Evolutionary conservation across 1,139 yeast species (phyloP), one percentile per base, ranked within the genome.

Genomic region (Pichia sp.): DNA sequence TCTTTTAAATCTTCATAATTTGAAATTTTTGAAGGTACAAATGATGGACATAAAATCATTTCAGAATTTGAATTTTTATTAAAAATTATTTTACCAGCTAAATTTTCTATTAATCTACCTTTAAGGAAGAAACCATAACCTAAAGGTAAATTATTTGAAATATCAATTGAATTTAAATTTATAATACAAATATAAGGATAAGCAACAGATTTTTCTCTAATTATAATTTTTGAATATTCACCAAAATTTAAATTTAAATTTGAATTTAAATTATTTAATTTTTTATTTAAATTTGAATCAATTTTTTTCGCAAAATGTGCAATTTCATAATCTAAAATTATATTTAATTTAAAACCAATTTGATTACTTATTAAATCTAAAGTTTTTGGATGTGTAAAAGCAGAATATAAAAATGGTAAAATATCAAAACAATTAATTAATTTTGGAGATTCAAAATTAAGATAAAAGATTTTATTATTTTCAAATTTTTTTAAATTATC

Each of bases 61-160:
- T 56, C 54, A 38, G 30, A 50, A 9, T 42, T 32, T 1, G 44
- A 43, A 3, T 45, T 43, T 26, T 41, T 42, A 33, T 40, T 40
- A 5, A 36, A 34, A 4, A 44, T 34, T 11, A 55, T 55, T 30
- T 33, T 54, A 38, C 76, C 73, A 1, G 83, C 83, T 59, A 78
- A 67, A 57, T 79, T 83, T 56, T 73, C 74, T 37, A 76, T 69
- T 36, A 75, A 57, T 46, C 82, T 67, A 2, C 85, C 84, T 56
- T 77, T 82, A 45, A 79, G 66, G 10, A 79, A 71, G 33, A 73
- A 66, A 5, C 78, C 82, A 54, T 71, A 70, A 1, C 84, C 84
- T 51, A 44, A 47, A 1, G 62, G 58, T n/a, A 56, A 44, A 28
- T 18, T 11, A 5, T 25, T 34, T 26, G 30, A 34, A 40, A 40